Conservation (phyloP, 2,329 filamentous ascomycete genomes). For the Tetracladium maxilliforme region DNA sequence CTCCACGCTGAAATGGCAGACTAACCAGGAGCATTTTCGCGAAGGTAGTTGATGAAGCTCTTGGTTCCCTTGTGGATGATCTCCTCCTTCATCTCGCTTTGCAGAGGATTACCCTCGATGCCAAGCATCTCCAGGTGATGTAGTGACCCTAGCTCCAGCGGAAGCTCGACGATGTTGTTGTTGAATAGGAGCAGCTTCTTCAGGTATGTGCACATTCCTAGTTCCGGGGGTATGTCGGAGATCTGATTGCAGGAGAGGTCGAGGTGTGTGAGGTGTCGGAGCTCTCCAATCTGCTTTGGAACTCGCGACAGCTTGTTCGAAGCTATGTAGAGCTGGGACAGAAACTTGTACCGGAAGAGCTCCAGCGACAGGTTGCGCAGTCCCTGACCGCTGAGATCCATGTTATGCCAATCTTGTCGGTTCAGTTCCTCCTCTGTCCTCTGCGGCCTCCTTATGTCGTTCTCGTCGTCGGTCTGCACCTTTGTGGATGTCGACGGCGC, state of each 20-base stretch:
- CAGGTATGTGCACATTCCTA: constrained; percentile 93
- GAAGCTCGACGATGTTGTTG: constrained; percentile 72
- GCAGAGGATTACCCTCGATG: constrained; percentile 80
- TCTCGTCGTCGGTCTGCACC: constrained; percentile 36
- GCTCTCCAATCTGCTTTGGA: constrained; percentile 66
- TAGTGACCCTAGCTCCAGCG: constrained; percentile 76
- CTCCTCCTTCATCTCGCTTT: constrained; percentile 61
- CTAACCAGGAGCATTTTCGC: constrained; percentile 75
- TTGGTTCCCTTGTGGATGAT: constrained; percentile 81
- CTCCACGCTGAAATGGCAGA: constrained; percentile 11
- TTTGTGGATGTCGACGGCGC: constrained; percentile 12
- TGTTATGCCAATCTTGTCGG: constrained; percentile 76
- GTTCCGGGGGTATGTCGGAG: constrained; percentile 67
- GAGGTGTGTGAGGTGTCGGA: constrained; percentile 69
- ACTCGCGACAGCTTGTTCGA: constrained; percentile 78
- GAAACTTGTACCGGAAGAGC: constrained; percentile 77
- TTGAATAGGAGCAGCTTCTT: constrained; percentile 79
- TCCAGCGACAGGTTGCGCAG: constrained; percentile 66
- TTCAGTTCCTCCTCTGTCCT: constrained; percentile 52
- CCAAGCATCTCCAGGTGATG: constrained; percentile 81
- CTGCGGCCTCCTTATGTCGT: constrained; percentile 40
- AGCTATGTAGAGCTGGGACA: constrained; percentile 84
- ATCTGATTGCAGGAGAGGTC: constrained; percentile 86
- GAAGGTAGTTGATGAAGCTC: constrained; percentile 66
- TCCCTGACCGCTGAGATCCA: constrained; percentile 94